A percentile compares a stretch with the other conserved stretches of the same genome.
Conservation (phyloP, 257 asterid species). For the Nicotiana undulata region DNA sequence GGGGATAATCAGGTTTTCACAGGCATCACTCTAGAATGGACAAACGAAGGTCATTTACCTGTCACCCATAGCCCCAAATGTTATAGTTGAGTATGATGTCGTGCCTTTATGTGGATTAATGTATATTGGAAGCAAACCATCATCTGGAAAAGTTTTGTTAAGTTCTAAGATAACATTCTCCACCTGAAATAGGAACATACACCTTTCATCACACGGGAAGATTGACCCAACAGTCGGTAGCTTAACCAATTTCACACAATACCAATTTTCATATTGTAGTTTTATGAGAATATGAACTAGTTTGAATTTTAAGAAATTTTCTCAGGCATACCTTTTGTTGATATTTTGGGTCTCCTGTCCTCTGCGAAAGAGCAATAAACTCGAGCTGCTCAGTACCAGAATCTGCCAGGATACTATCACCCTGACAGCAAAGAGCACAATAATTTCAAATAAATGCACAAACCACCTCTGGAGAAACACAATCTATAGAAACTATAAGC, state of each 20-base stretch:
- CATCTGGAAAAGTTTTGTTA: slow-evolving; percentile 81
- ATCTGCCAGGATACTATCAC: slow-evolving; percentile 96
- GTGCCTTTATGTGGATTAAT: slow-evolving; percentile 70
- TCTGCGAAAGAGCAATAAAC: slow-evolving; percentile 96
- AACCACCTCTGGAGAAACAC: neutral
- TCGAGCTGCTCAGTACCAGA: slow-evolving; percentile 97
- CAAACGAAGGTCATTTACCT: slow-evolving; percentile 37
- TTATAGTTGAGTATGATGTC: slow-evolving; percentile 73
- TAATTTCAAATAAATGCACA: neutral
- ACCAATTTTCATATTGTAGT: neutral
- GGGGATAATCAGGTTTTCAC: neutral
- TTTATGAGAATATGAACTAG: neutral
- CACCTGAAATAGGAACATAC: slow-evolving; percentile 63
- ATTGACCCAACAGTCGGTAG: neutral
- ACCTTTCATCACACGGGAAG: too few species aligned
- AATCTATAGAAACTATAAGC: neutral
- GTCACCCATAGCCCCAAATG: slow-evolving; percentile 99
- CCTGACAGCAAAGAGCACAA: slow-evolving; percentile 41
- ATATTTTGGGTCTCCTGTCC: slow-evolving; percentile 88
- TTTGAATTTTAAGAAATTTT: neutral
- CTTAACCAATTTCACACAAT: neutral
- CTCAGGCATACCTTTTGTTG: slow-evolving; percentile 59
- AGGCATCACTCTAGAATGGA: slow-evolving; percentile 1
- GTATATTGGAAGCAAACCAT: slow-evolving; percentile 97
- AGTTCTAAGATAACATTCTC: slow-evolving; percentile 84